These are phyloP conservation scores for Ocimum tenuiflorum DNA, from an alignment of 257 asterid species.

Conservation along the genomic window DNA sequence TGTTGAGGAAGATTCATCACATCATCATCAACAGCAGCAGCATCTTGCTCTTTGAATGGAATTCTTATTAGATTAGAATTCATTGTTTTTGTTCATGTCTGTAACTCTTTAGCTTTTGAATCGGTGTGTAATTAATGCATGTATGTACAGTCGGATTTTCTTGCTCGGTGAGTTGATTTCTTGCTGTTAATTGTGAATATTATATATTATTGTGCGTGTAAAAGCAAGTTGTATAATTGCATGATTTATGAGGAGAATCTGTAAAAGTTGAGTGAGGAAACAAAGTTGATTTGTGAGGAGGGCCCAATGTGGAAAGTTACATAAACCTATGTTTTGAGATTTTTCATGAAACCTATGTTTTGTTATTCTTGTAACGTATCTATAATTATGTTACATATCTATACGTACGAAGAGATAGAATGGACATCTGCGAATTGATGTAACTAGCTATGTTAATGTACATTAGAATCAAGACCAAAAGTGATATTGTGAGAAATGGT, in stretches of 20 bases:
- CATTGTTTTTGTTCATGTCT: no score
- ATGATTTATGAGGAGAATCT: neutral
- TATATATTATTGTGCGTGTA: neutral
- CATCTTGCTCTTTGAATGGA: slow-evolving; percentile 42
- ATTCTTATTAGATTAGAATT: neutral
- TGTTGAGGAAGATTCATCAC: slow-evolving; percentile 67
- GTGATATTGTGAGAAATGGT: neutral
- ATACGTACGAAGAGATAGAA: no score
- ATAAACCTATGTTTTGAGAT: neutral
- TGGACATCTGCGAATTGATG: neutral
- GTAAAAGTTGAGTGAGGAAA: neutral
- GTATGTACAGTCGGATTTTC: no score
- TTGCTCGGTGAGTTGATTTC: no score
- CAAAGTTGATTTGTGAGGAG: slow-evolving; percentile 4
- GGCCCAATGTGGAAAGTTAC: slow-evolving; percentile 16
- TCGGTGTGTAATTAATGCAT: no score
- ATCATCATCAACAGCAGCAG: slow-evolving; percentile 40
- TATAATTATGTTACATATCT: neutral
- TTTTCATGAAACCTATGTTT: no score
- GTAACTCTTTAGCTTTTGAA: neutral
- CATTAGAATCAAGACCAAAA: no score
- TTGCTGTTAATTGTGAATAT: no score
- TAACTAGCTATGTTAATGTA: no score
- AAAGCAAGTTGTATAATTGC: slow-evolving; percentile 6
- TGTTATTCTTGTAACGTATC: no score